Conservation (phyloP, 345 rosid species). For the Ricinus communis region DNA sequence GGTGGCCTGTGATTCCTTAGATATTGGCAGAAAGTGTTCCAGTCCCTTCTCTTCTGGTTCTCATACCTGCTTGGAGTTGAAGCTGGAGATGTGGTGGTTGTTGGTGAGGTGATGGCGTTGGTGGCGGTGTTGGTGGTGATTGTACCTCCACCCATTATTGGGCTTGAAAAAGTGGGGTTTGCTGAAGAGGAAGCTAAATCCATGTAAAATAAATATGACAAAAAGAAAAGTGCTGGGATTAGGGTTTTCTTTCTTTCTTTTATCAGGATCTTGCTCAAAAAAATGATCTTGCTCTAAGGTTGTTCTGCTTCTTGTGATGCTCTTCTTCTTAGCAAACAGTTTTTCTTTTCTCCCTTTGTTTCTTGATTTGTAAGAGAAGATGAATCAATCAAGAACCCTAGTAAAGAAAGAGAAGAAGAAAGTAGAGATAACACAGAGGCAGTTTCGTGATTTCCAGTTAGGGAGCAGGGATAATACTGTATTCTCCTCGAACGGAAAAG, state of each 20-base stretch:
- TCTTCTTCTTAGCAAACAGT: not conserved
- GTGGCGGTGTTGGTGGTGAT: not conserved
- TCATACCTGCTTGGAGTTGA: slow-evolving; percentile 72
- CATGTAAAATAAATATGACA: slow-evolving; percentile 14
- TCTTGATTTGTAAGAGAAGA: not conserved
- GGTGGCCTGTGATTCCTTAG: slow-evolving; percentile 81
- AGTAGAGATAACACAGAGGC: not conserved
- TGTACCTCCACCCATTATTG: not conserved
- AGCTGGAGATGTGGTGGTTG: slow-evolving; percentile 15
- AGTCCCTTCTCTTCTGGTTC: slow-evolving; percentile 84
- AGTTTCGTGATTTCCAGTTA: not conserved
- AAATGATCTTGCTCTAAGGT: not conserved
- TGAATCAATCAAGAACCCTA: slow-evolving; percentile 7
- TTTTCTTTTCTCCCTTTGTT: not conserved
- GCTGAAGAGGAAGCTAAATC: slow-evolving; percentile 25
- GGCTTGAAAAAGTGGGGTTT: slow-evolving; percentile 19
- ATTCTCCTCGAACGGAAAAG: not conserved
- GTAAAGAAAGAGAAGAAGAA: not conserved
- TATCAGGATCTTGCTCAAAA: slow-evolving; percentile 5
- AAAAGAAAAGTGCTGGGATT: not conserved
- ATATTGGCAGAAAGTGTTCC: slow-evolving; percentile 94
- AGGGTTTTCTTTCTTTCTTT: slow-evolving; percentile 24
- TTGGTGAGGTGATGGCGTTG: not conserved
- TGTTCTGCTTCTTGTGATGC: not conserved
- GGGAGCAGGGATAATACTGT: no score